Conservation (phyloP, 2,329 filamentous ascomycete species). For the Penicillium paneum region DNA sequence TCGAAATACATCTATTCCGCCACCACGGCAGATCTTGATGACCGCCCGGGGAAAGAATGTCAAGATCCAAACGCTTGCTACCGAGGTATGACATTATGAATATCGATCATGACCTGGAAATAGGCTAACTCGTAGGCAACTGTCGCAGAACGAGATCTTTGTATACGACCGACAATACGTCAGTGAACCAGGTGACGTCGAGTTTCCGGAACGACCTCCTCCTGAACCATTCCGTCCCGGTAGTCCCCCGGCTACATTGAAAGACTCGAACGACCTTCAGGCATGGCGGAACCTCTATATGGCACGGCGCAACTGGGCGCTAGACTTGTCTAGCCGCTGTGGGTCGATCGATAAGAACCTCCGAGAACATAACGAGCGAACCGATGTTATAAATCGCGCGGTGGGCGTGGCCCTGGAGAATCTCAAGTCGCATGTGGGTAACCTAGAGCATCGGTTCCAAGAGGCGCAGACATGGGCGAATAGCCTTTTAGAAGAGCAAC, state of each 20-base stretch:
- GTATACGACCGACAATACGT: conserved; percentile 83
- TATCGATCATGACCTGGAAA: not conserved
- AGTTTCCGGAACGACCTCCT: conserved; percentile 53
- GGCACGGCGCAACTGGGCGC: conserved; percentile 75
- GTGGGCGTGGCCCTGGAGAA: conserved; percentile 84
- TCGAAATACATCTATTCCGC: conserved; percentile 67
- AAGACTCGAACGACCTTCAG: conserved; percentile 72
- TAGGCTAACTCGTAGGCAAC: not conserved
- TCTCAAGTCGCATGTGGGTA: conserved; percentile 48
- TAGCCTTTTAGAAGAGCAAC: conserved; percentile 45
- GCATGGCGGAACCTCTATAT: conserved; percentile 89
- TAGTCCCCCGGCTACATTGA: conserved; percentile 72
- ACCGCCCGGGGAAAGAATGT: conserved; percentile 80
- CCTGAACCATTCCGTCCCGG: conserved; percentile 59
- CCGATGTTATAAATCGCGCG: conserved; percentile 64
- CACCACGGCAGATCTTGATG: conserved; percentile 79
- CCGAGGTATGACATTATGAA: conserved; percentile 60
- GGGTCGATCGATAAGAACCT: conserved; percentile 60
- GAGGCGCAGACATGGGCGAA: conserved; percentile 48
- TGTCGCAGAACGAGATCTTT: conserved; percentile 73
- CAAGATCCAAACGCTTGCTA: conserved; percentile 73
- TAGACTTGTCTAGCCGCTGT: conserved; percentile 67
- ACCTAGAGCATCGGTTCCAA: conserved; percentile 44
- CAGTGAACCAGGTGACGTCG: conserved; percentile 42
- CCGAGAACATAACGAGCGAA: conserved; percentile 51